Evolutionary conservation across 2,329 filamentous ascomycete species (phyloP).

Genomic region (Coniochaeta pulveracea): DNA sequence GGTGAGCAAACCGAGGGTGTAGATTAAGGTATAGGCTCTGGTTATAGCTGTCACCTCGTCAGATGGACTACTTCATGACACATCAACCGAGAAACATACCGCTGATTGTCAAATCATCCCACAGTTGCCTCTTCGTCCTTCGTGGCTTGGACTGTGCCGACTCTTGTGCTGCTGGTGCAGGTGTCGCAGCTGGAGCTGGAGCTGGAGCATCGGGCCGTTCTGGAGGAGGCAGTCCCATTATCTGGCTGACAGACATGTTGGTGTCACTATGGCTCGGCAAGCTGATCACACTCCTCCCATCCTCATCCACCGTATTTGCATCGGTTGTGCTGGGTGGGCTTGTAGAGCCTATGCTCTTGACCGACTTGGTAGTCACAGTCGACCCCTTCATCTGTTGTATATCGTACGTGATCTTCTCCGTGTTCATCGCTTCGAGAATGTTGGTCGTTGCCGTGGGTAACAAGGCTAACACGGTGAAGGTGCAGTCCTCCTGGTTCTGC

Average conservation of each 20-base stretch:
- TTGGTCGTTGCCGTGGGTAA: slow-evolving; percentile 86
- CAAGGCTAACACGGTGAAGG: slow-evolving; percentile 92
- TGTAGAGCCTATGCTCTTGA: slow-evolving; percentile 35
- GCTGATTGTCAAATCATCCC: slow-evolving; percentile 95
- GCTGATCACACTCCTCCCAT: slow-evolving; percentile 65
- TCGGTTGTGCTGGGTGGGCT: slow-evolving; percentile 49
- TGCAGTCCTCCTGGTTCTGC: slow-evolving; percentile 98
- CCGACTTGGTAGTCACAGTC: slow-evolving; percentile 27
- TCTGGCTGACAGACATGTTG: slow-evolving; percentile 73
- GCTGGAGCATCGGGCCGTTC: too few species aligned
- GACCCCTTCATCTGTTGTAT: slow-evolving; percentile 82
- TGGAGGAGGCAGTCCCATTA: slow-evolving; percentile 20
- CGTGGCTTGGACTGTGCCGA: slow-evolving; percentile 37
- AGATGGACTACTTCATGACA: slow-evolving; percentile 3
- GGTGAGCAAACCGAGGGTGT: slow-evolving; percentile 79
- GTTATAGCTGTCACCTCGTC: slow-evolving; percentile 57
- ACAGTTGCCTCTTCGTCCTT: slow-evolving; percentile 84
- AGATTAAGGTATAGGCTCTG: slow-evolving; percentile 80
- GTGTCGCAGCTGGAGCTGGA: slow-evolving; percentile 34
- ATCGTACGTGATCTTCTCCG: slow-evolving; percentile 86
- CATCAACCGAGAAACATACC: slow-evolving; percentile 42
- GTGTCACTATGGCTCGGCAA: slow-evolving; percentile 58
- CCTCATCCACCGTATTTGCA: slow-evolving; percentile 73
- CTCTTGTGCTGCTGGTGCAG: slow-evolving; percentile 17
- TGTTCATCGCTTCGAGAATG: slow-evolving; percentile 76